A percentile compares a stretch with the other conserved stretches of the same genome.
Conservation (phyloP, 345 rosid species). For the Ceriops tagal region DNA sequence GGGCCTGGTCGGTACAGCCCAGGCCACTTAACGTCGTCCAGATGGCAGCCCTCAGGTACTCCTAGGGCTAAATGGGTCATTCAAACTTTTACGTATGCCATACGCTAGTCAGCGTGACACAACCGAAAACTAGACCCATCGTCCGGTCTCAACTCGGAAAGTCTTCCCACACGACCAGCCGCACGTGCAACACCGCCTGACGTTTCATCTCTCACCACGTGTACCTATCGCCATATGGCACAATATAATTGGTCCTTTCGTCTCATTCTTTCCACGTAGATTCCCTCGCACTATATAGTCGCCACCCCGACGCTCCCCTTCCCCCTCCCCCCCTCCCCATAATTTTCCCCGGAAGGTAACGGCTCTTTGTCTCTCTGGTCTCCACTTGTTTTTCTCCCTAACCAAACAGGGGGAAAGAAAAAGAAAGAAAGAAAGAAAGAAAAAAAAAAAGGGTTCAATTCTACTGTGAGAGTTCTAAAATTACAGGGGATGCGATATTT, state of each 20-base stretch:
- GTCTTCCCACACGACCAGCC: too few species aligned
- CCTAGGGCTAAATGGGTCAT: too few species aligned
- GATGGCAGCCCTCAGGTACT: too few species aligned
- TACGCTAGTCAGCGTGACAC: neutral
- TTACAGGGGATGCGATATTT: too few species aligned
- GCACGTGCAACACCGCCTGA: too few species aligned
- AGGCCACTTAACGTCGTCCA: too few species aligned
- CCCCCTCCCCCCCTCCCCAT: neutral
- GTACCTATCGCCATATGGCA: neutral
- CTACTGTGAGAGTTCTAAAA: too few species aligned
- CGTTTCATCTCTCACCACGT: constrained; percentile 10
- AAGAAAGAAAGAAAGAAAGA: neutral
- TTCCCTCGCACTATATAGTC: neutral
- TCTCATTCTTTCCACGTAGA: neutral
- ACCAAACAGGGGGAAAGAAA: neutral
- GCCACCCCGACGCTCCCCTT: too few species aligned
- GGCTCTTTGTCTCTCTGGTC: neutral
- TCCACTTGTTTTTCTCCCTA: neutral
- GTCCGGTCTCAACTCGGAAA: too few species aligned
- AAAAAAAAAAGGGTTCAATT: neutral
- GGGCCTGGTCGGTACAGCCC: too few species aligned
- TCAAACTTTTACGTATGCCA: too few species aligned
- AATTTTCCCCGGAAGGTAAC: neutral
- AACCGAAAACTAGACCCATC: neutral
- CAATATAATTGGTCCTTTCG: neutral